phyloP scores from a whole-genome alignment of 805 yeast genomes.

The Sugiyamaella smithiae region DNA sequence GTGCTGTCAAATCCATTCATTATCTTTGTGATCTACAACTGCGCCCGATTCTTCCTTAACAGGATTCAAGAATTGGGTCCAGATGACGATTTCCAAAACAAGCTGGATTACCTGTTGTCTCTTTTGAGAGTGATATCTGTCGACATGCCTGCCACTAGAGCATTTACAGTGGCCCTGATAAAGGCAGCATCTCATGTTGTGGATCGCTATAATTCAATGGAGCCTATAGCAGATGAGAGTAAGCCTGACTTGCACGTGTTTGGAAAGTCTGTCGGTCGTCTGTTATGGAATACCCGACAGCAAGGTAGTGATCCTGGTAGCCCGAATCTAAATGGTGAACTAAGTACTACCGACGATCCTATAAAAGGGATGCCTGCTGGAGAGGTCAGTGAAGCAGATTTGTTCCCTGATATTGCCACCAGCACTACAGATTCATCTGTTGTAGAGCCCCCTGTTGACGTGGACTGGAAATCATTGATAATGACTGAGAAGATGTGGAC shows the following conservation, averaged over 20 bases:
- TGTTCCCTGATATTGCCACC: background rate
- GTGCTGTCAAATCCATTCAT: conserved; percentile 1
- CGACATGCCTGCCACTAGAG: conserved; percentile 2
- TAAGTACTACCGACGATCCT: background rate
- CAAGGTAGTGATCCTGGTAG: background rate
- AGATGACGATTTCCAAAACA: background rate
- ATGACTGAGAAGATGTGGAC: conserved; percentile 4
- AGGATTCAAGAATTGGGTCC: conserved; percentile 1
- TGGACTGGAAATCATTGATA: conserved; percentile 3
- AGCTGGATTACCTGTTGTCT: background rate
- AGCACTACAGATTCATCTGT: background rate
- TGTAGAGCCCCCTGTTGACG: background rate
- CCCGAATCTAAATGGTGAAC: background rate
- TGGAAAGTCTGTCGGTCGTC: conserved; percentile 1
- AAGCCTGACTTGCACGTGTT: conserved; percentile 1
- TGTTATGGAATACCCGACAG: background rate
- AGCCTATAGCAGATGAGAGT: background rate
- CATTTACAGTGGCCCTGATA: background rate
- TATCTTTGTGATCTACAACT: background rate
- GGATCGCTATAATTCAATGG: background rate
- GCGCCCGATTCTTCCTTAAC: background rate
- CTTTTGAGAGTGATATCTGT: background rate
- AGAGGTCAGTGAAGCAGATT: background rate
- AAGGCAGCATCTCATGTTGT: background rate
- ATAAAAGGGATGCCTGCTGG: background rate